Evolutionary conservation across 2,329 filamentous ascomycete genomes (phyloP).

Genomic region (Grosmannia clavigera): DNA sequence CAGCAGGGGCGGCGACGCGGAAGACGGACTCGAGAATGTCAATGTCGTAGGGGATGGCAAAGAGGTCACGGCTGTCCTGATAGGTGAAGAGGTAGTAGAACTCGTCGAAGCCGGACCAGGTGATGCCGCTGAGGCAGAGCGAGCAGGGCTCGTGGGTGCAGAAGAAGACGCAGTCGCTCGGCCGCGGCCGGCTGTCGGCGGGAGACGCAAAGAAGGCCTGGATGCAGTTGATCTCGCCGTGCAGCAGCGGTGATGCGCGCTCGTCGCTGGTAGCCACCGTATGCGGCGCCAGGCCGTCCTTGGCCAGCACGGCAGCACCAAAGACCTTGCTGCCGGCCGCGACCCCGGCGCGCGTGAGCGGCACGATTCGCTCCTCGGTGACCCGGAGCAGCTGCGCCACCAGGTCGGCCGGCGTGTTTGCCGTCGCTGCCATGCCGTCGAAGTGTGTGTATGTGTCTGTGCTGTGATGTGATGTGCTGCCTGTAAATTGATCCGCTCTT

Average conservation of each 20-base stretch:
- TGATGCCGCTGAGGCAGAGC: conserved; percentile 43
- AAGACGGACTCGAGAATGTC: conserved; percentile 45
- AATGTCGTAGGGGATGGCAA: conserved; percentile 44
- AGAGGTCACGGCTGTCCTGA: conserved; percentile 43
- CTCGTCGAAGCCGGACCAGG: conserved; percentile 44
- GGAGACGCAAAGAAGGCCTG: conserved; percentile 38
- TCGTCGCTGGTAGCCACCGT: conserved; percentile 46
- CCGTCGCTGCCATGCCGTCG: background rate
- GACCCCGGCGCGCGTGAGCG: conserved; percentile 36
- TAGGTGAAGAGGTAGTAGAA: conserved; percentile 48
- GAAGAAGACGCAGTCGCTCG: conserved; percentile 41
- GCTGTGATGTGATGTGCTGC: background rate
- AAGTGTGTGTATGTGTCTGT: background rate
- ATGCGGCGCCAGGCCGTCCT: conserved; percentile 26
- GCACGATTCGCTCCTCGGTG: conserved; percentile 35
- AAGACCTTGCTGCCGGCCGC: conserved; percentile 42
- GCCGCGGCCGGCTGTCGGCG: conserved; percentile 18
- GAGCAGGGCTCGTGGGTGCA: conserved; percentile 48
- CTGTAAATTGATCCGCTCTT: no score
- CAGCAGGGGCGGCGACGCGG: conserved; percentile 27
- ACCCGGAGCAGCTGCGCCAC: conserved; percentile 27
- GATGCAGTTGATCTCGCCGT: conserved; percentile 50
- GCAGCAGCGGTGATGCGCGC: conserved; percentile 38
- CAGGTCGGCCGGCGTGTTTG: conserved; percentile 18
- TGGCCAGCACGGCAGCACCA: conserved; percentile 40